Evolutionary conservation across 352 stramenopile genomes (phyloP), one percentile per base, ranked within the genome.

Genomic region (Phytopythium cucurbitacearum): DNA sequence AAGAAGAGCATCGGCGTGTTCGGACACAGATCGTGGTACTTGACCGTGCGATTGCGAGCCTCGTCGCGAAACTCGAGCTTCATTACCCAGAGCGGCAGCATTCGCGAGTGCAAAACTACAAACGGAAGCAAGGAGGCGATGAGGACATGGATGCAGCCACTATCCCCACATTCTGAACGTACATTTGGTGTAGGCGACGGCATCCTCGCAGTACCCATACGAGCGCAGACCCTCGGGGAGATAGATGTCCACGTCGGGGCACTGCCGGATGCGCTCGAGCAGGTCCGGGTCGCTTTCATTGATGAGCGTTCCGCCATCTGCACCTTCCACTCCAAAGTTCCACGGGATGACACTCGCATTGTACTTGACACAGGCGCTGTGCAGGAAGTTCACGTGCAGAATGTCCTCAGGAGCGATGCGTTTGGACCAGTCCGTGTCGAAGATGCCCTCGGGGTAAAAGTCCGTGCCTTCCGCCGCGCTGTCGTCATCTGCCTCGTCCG

Each of bases 151-250:
- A 16, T 6, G 32, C 5, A 57, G 51, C n/a, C 60, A 35, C 47
- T 59, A 58, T 65, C 41, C 21, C 4, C 48, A 32, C 16, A 56
- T 35, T 10, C 12, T 35, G 10, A n/a, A 73, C 69, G 46, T 62
- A 87, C 74, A 86, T 45, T 88, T 87, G 34, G 68, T 63, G 56
- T 90, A 91, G 3, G 64, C 76, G 7, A 67, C 62, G 0, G 67
- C 73, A 43, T 91, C 81, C 56, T 91, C 81, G 54, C 81, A 91
- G 49, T 91, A 91, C 16, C 80, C 80, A 40, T 79, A 69, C 38
- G 52, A 65, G 3, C 80, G 73, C 13, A 89, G 57, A 7, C 60
- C 63, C 48, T 54, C 21, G 3, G 80, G 76, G 13, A 87, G 52
- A 62, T 77, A 89, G 16, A 91, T 57, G 50, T 91, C 80, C 9